phyloP scores from a whole-genome alignment of 441 rosid species.

The Flueggea neowawraea region DNA sequence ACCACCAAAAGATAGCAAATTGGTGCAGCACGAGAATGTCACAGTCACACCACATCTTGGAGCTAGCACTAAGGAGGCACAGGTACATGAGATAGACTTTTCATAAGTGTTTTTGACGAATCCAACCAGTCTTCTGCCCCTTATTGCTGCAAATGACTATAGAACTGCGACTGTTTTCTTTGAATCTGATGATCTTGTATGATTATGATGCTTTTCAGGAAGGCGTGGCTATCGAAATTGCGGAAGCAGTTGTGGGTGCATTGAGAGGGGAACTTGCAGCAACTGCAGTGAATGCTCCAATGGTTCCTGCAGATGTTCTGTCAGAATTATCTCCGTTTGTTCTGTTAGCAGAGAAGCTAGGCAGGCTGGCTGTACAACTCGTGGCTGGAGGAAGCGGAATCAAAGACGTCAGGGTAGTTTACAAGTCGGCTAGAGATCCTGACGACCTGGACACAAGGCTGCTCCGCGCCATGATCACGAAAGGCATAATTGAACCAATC shows the following conservation, averaged over 20 bases:
- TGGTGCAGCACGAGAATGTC: slow-evolving; percentile 74
- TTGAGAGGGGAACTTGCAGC: slow-evolving; percentile 90
- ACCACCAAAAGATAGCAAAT: slow-evolving; percentile 66
- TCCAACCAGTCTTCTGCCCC: too few species aligned
- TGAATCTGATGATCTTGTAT: too few species aligned
- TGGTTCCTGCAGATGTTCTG: slow-evolving; percentile 83
- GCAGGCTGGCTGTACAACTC: slow-evolving; percentile 81
- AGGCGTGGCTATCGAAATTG: slow-evolving; percentile 96
- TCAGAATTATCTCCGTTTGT: slow-evolving; percentile 77
- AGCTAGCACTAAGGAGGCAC: slow-evolving; percentile 95
- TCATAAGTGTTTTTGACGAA: background rate
- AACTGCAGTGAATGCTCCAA: slow-evolving; percentile 96
- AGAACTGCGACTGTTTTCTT: too few species aligned
- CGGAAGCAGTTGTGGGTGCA: slow-evolving; percentile 96
- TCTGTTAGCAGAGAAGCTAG: slow-evolving; percentile 81
- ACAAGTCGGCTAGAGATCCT: slow-evolving; percentile 58
- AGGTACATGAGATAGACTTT: slow-evolving; percentile 28
- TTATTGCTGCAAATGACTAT: too few species aligned
- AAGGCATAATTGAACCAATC: slow-evolving; percentile 92
- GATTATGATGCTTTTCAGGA: slow-evolving; percentile 37
- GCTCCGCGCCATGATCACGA: slow-evolving; percentile 86
- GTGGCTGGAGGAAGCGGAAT: slow-evolving; percentile 87
- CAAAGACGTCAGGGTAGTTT: slow-evolving; percentile 58
- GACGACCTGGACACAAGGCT: slow-evolving; percentile 93
- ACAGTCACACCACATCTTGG: slow-evolving; percentile 95